These are phyloP conservation scores for Anastatica hierochuntica DNA, from an alignment of 345 rosid genomes.

Conservation along the genomic window DNA sequence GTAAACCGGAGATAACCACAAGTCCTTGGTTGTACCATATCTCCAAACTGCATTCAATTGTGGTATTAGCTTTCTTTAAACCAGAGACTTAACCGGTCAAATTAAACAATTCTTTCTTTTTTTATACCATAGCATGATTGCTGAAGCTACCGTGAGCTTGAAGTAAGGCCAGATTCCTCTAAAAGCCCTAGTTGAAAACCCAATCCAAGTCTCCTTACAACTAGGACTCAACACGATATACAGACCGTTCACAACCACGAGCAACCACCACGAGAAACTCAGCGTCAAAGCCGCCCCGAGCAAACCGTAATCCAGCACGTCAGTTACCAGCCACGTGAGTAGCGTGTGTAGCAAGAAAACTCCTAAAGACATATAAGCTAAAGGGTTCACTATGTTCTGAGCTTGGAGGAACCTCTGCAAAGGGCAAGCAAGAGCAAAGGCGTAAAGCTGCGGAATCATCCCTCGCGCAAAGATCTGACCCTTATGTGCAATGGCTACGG, in stretches of 20 bases:
- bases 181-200: slow-evolving; percentile 54
- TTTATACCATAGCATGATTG: slow-evolving; percentile 81
- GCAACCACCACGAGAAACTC: slow-evolving; percentile 82
- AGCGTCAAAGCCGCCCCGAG: slow-evolving; percentile 64
- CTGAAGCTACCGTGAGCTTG: slow-evolving; percentile 79
- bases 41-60: slow-evolving; percentile 54
- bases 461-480: slow-evolving; percentile 72
- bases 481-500: slow-evolving; percentile 45
- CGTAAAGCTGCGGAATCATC: slow-evolving; percentile 70
- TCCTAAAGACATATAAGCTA: slow-evolving; percentile 69
- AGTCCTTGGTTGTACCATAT: slow-evolving; percentile 95
- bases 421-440: slow-evolving; percentile 72
- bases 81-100: neutral
- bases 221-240: slow-evolving; percentile 59
- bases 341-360: slow-evolving; percentile 63
- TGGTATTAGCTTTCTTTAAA: neutral
- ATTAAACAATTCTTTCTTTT: neutral
- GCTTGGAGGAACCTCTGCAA: slow-evolving; percentile 93
- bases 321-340: slow-evolving; percentile 50
- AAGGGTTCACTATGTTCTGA: slow-evolving; percentile 87
- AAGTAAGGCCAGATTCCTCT: slow-evolving; percentile 89
- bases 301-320: slow-evolving; percentile 47
- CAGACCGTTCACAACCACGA: slow-evolving; percentile 35
- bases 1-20: slow-evolving; percentile 79
- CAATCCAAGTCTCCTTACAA: slow-evolving; percentile 79